Evolutionary conservation across 208 protist species (phyloP).

Genomic region (Acanthamoeba lenticulata): DNA sequence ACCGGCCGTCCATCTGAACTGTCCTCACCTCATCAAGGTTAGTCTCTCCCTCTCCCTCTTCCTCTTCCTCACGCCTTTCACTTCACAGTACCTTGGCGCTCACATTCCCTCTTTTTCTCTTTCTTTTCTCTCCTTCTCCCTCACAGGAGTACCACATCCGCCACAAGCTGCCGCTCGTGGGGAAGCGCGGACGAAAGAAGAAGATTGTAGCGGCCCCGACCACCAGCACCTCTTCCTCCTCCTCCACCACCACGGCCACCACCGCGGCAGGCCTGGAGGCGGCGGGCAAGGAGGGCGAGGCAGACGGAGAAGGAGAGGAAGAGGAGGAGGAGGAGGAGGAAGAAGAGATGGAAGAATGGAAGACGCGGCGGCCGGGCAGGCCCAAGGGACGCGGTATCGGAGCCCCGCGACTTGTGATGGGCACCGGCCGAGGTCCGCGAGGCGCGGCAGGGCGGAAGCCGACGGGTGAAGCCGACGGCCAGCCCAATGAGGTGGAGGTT

Average conservation of each 20-base stretch:
- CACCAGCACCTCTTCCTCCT: no score
- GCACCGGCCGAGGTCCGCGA: background rate
- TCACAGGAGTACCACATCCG: slow-evolving; percentile 30
- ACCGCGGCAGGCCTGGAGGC: background rate
- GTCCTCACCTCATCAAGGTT: slow-evolving; percentile 36
- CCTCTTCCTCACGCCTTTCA: background rate
- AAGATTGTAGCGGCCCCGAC: background rate
- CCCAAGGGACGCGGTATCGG: background rate
- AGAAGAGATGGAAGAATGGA: background rate
- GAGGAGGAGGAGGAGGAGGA: background rate
- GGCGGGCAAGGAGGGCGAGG: background rate
- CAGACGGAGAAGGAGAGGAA: background rate
- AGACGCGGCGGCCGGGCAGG: background rate
- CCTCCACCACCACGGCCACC: background rate
- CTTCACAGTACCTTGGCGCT: background rate
- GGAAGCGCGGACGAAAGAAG: slow-evolving; percentile 38
- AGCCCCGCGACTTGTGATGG: background rate
- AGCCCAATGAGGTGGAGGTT: no score
- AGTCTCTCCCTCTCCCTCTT: background rate
- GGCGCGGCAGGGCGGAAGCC: background rate
- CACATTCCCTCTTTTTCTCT: background rate
- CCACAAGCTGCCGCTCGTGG: background rate
- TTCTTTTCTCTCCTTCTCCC: background rate
- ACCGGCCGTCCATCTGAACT: background rate
- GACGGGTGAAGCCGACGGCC: background rate